Percentiles rank a stretch among this genome's conserved stretches.
phyloP scores from a whole-genome alignment of 73 alveolate genomes.

The Paramecium bursaria region DNA sequence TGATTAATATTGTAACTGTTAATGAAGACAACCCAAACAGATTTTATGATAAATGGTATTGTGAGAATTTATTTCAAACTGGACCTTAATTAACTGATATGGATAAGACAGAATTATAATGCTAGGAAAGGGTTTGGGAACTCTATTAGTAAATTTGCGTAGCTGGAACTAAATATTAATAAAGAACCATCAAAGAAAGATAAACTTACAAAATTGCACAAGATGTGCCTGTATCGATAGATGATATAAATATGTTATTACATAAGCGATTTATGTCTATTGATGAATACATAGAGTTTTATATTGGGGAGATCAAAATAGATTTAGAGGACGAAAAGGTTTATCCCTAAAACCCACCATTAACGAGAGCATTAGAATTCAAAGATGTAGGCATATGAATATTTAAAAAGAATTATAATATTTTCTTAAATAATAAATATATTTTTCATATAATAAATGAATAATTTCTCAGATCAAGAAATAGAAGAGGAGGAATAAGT shows the following conservation, averaged over 20 bases:
- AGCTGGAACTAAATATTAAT: conserved; percentile 50
- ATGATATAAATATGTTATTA: conserved; percentile 53
- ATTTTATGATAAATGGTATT: conserved; percentile 56
- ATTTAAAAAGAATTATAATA: too few species aligned
- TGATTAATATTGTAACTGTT: conserved; percentile 40
- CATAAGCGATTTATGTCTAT: conserved; percentile 61
- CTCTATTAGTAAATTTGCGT: conserved; percentile 39
- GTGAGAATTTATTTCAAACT: conserved; percentile 55
- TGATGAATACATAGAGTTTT: conserved; percentile 33
- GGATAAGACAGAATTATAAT: conserved; percentile 51
- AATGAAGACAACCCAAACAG: conserved; percentile 58
- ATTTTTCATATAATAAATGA: too few species aligned
- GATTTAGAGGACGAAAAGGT: conserved; percentile 53
- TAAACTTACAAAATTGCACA: conserved; percentile 23
- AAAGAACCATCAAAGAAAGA: conserved; percentile 41
- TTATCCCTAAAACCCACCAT: conserved; percentile 7
- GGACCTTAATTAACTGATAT: conserved; percentile 54
- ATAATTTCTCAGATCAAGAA: not conserved
- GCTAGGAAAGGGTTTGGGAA: conserved; percentile 64
- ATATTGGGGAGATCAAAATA: conserved; percentile 38
- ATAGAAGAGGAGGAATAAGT: not conserved
- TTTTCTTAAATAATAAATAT: too few species aligned
- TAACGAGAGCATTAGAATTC: conserved; percentile 49
- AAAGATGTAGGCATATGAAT: conserved; percentile 56
- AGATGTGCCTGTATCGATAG: conserved; percentile 42